Evolutionary conservation across 169 alveolate species (phyloP).

Genomic region (Perkinsus chesapeaki): DNA sequence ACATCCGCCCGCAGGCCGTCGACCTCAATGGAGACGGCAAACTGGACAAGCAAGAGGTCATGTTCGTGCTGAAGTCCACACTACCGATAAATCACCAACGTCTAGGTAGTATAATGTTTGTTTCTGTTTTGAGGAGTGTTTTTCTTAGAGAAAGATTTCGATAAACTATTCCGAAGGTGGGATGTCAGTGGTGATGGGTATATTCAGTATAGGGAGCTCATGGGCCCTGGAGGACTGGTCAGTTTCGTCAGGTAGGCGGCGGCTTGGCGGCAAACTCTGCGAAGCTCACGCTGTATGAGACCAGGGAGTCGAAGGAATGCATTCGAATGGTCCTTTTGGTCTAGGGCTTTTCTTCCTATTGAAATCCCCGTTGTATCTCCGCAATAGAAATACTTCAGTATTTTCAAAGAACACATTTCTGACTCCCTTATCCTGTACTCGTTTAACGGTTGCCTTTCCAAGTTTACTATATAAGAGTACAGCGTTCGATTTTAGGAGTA

Average conservation of each 20-base stretch:
- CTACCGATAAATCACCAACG: neutral
- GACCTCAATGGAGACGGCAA: neutral
- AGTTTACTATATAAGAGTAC: too few species aligned
- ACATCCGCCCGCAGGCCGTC: neutral
- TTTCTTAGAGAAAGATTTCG: neutral
- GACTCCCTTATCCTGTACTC: too few species aligned
- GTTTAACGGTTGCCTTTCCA: too few species aligned
- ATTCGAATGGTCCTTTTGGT: too few species aligned
- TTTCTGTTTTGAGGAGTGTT: neutral
- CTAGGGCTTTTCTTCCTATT: too few species aligned
- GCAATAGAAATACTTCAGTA: too few species aligned
- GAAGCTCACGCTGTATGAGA: too few species aligned
- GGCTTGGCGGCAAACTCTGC: too few species aligned
- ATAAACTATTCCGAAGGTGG: neutral
- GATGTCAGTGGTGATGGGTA: neutral
- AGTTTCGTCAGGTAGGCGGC: neutral
- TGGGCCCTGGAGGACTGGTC: neutral
- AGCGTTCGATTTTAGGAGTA: neutral
- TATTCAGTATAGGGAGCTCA: neutral
- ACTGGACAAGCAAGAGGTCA: neutral
- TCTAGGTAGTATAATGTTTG: neutral
- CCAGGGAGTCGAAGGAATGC: too few species aligned
- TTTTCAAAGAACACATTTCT: too few species aligned
- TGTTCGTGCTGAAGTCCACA: neutral
- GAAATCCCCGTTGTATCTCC: too few species aligned